These are phyloP conservation scores for Chlorella sp. DNA, from an alignment of 139 green algal genomes.

Conservation along the genomic window DNA sequence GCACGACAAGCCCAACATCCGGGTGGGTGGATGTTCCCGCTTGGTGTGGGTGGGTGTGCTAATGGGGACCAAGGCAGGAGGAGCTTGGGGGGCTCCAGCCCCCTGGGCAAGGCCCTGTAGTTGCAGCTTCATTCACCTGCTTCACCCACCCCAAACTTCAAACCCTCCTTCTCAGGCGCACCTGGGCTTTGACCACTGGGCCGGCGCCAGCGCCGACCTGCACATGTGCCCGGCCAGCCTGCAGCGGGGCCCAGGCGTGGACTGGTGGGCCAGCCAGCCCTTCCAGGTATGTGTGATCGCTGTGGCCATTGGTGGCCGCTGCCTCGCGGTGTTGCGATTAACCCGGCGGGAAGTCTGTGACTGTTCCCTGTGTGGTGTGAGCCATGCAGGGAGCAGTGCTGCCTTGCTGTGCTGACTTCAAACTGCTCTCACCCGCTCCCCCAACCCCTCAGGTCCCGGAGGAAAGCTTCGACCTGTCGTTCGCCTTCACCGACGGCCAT, in stretches of 20 bases:
- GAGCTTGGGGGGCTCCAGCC: too few species aligned
- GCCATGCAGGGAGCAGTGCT: too few species aligned
- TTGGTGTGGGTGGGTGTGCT: not conserved
- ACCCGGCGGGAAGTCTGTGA: too few species aligned
- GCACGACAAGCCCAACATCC: constrained; percentile 26
- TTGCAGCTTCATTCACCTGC: not conserved
- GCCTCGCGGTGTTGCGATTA: too few species aligned
- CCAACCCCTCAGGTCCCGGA: constrained; percentile 12
- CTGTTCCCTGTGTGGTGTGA: too few species aligned
- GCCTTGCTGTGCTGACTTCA: too few species aligned
- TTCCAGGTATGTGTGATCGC: constrained; percentile 12
- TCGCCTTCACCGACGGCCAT: constrained; percentile 45
- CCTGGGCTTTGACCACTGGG: constrained; percentile 43
- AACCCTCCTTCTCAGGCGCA: not conserved
- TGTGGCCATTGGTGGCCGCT: too few species aligned
- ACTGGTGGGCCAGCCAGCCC: constrained; percentile 35
- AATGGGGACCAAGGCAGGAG: too few species aligned
- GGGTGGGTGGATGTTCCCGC: not conserved
- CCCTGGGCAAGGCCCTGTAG: too few species aligned
- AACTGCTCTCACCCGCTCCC: not conserved
- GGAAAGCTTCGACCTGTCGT: constrained; percentile 40
- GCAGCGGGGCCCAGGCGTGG: constrained; percentile 22
- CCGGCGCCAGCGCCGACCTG: not conserved
- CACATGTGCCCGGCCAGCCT: constrained; percentile 15
- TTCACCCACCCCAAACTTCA: not conserved